Evolutionary conservation across 2,329 filamentous ascomycete species (phyloP).

Genomic region (Trichophyton rubrum): DNA sequence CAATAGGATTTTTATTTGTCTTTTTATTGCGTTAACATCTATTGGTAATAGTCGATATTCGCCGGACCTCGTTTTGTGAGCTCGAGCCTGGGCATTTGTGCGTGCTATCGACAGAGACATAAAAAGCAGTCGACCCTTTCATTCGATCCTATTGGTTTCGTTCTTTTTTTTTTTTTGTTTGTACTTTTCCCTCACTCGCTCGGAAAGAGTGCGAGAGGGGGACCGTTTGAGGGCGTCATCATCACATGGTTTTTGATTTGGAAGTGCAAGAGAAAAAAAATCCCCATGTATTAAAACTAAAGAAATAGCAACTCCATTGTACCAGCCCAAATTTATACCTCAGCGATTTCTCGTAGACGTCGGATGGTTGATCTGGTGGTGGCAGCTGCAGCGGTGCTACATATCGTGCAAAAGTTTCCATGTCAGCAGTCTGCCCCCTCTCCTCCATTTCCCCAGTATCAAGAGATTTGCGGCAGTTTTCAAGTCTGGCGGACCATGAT

Average conservation of each 20-base stretch:
- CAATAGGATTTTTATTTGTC: conserved; percentile 5
- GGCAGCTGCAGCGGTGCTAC: conserved; percentile 78
- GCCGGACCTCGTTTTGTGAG: background rate
- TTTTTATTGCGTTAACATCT: conserved; percentile 5
- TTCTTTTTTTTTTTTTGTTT: background rate
- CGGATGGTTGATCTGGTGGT: conserved; percentile 93
- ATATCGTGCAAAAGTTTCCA: background rate
- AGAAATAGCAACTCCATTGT: conserved; percentile 8
- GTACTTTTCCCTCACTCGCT: background rate
- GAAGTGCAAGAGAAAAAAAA: conserved; percentile 4
- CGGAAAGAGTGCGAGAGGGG: background rate
- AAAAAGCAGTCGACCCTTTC: background rate
- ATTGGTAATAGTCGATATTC: conserved; percentile 3
- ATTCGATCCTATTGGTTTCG: background rate
- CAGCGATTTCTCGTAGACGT: conserved; percentile 92
- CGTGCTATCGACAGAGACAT: background rate
- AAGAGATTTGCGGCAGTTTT: no score
- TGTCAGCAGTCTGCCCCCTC: conserved; percentile 5
- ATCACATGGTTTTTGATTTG: conserved; percentile 1
- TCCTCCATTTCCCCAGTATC: no score
- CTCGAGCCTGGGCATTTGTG: background rate
- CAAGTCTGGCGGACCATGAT: no score
- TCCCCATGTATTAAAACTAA: conserved; percentile 10
- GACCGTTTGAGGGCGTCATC: background rate
- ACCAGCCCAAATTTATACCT: conserved; percentile 54